Evolutionary conservation across 495 filamentous ascomycete species (phyloP).

Genomic region (Thozetella sp.): DNA sequence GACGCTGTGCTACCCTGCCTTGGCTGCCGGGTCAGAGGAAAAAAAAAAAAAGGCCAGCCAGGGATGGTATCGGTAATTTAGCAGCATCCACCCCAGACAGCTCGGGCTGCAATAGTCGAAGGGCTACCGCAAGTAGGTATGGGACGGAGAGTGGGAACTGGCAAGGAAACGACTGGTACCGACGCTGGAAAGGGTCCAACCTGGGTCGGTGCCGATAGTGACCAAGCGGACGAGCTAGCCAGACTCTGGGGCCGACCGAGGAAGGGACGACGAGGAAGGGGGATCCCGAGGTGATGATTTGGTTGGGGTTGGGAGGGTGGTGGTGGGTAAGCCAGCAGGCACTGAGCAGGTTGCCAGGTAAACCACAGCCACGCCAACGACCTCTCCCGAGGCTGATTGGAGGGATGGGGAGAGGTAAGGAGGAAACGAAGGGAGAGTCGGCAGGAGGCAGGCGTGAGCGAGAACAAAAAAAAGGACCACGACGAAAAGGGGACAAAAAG

Average conservation of each 20-base stretch:
- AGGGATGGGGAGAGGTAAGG: not conserved
- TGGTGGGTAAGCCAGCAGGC: not conserved
- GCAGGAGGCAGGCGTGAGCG: not conserved
- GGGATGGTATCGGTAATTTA: constrained; percentile 3
- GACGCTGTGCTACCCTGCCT: no score
- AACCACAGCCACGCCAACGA: not conserved
- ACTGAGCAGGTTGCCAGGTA: not conserved
- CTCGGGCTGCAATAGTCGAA: no score
- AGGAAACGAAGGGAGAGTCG: not conserved
- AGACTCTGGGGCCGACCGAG: not conserved
- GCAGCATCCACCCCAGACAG: not conserved
- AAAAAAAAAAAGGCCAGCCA: not conserved
- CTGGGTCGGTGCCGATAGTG: not conserved
- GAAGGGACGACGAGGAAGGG: not conserved
- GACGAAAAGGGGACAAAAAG: no score
- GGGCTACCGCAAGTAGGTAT: no score
- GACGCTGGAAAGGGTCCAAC: no score
- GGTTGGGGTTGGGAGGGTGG: not conserved
- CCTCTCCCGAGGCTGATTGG: no score
- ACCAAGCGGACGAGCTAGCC: not conserved
- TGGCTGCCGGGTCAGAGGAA: no score
- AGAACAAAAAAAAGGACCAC: not conserved
- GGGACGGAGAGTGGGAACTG: no score
- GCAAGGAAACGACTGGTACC: no score
- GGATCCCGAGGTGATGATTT: not conserved